Conservation (phyloP, 768 basidiomycete genomes). For the Suillus sp. region DNA sequence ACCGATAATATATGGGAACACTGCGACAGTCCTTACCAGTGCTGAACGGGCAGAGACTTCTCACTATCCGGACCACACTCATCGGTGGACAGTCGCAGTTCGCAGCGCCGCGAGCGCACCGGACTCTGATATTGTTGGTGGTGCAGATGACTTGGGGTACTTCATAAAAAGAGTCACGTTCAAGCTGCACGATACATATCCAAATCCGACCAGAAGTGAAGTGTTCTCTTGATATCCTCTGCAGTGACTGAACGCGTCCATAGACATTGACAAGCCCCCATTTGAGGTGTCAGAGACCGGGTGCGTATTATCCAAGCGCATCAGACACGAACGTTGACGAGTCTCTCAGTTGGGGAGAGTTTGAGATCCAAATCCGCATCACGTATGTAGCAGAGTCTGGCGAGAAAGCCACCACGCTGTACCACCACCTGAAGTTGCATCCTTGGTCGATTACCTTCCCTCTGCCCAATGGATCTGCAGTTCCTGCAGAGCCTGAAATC, state of each 20-base stretch:
- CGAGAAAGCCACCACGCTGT: slow-evolving; percentile 85
- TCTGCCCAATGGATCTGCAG: slow-evolving; percentile 13
- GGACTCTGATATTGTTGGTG: slow-evolving; percentile 79
- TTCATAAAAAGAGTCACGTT: slow-evolving; percentile 97
- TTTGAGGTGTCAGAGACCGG: slow-evolving; percentile 97
- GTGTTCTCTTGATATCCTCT: slow-evolving; percentile 16
- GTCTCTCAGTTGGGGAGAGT: slow-evolving; percentile 87
- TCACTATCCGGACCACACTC: slow-evolving; percentile 77
- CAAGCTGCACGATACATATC: slow-evolving; percentile 96
- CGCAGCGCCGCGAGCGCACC: slow-evolving; percentile 81
- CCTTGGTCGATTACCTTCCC: slow-evolving; percentile 65
- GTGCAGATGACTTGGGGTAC: slow-evolving; percentile 86
- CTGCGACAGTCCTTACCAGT: slow-evolving; percentile 73
- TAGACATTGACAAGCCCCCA: slow-evolving; percentile 90
- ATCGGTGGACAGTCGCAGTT: slow-evolving; percentile 95
- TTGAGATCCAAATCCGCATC: slow-evolving; percentile 92
- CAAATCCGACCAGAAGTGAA: slow-evolving; percentile 87
- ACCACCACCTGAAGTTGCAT: slow-evolving; percentile 95
- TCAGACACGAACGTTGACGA: background rate
- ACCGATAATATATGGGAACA: slow-evolving; percentile 96
- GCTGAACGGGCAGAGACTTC: slow-evolving; percentile 62
- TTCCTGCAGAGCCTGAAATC: slow-evolving; percentile 58
- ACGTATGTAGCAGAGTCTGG: slow-evolving; percentile 87
- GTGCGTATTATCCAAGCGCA: slow-evolving; percentile 38
- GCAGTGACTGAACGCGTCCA: slow-evolving; percentile 3